A percentile compares a stretch with the other conserved stretches of the same genome.
Conservation (phyloP, 352 stramenopile genomes). For the Phytophthora idaei region DNA sequence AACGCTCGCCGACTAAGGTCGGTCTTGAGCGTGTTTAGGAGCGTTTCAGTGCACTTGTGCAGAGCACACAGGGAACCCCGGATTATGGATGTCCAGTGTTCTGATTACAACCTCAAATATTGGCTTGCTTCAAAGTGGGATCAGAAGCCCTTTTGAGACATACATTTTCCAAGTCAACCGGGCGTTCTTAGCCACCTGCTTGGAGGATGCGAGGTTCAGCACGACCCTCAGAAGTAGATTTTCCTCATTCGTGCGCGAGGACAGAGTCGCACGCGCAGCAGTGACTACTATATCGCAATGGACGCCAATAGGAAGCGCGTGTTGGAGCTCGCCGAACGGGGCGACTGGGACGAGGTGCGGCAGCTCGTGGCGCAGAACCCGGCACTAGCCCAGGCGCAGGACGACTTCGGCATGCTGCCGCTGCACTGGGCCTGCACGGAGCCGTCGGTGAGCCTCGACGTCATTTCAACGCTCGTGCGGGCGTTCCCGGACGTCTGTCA, state of each 20-base stretch:
- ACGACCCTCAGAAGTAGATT: constrained; percentile 8
- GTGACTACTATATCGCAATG: constrained; percentile 33
- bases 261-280: constrained; percentile 13
- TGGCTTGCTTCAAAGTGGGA: constrained; percentile 27
- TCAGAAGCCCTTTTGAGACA: constrained; percentile 2
- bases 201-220: constrained; percentile 8
- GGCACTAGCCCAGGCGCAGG: constrained; percentile 62
- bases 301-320: constrained; percentile 50
- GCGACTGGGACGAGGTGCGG: constrained; percentile 66
- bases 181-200: not conserved
- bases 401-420: constrained; percentile 86
- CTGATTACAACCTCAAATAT: constrained; percentile 26
- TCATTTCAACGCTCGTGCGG: constrained; percentile 48
- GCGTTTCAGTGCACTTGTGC: not conserved
- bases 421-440: constrained; percentile 87
- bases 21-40: not conserved
- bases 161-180: constrained; percentile 21
- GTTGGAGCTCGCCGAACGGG: constrained; percentile 63
- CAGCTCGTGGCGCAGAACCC: constrained; percentile 43
- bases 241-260: constrained; percentile 6
- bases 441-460: constrained; percentile 47
- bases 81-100: constrained; percentile 2
- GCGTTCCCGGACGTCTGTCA: constrained; percentile 63
- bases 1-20: not conserved
- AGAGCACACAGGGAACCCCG: not conserved